A percentile compares a stretch with the other conserved stretches of the same genome.
phyloP scores from a whole-genome alignment of 2,329 filamentous ascomycete species.

The Rutstroemia sp. region DNA sequence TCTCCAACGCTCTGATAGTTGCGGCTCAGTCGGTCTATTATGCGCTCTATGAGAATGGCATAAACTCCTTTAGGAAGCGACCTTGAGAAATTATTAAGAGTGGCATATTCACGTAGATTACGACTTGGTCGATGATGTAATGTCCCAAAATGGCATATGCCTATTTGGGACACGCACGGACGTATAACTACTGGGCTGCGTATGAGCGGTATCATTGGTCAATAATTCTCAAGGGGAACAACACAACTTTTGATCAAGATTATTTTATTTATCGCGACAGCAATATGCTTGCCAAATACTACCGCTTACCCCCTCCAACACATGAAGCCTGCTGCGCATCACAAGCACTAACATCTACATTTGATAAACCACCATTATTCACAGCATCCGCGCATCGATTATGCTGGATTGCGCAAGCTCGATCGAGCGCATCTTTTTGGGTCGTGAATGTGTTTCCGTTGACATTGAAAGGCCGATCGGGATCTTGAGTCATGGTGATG shows the following conservation, averaged over 20 bases:
- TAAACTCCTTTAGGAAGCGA: no score
- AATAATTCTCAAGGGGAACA: background rate
- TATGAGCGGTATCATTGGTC: no score
- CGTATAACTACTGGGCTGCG: no score
- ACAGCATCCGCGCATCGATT: slow-evolving; percentile 5
- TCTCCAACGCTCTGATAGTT: no score
- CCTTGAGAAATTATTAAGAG: no score
- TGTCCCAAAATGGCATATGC: background rate
- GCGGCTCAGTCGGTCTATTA: no score
- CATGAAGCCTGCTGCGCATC: background rate
- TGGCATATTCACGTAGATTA: no score
- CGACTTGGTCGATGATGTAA: no score
- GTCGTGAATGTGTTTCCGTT: background rate
- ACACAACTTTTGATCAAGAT: background rate
- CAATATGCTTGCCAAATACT: background rate
- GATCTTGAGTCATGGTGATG: background rate
- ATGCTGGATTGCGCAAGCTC: slow-evolving; percentile 1
- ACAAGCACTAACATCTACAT: background rate
- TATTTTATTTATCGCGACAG: background rate
- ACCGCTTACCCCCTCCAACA: background rate
- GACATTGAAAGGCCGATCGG: background rate
- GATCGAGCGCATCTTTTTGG: background rate
- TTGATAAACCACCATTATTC: background rate
- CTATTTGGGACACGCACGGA: no score
- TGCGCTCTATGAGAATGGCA: no score